These are phyloP conservation scores for Ceratobasidium sp. DNA, from an alignment of 1,284 basidiomycete species.

Conservation along the genomic window DNA sequence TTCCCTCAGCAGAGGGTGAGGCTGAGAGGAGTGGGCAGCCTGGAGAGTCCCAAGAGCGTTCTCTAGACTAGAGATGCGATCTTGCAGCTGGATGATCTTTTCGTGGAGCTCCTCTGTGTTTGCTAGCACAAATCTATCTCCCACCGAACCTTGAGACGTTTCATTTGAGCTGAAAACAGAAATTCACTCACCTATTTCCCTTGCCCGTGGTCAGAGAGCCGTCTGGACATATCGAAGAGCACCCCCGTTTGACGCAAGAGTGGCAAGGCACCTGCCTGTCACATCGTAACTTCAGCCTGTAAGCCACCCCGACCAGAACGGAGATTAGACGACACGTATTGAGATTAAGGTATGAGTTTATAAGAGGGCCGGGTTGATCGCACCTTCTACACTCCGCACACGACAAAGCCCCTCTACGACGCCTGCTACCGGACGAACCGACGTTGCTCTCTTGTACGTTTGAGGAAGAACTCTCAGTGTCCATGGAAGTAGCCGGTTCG, in stretches of 20 bases:
- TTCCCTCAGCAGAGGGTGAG: slow-evolving; percentile 69
- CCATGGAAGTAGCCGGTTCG: slow-evolving; percentile 7
- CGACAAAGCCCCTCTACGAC: slow-evolving; percentile 61
- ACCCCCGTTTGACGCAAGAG: slow-evolving; percentile 60
- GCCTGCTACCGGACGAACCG: slow-evolving; percentile 27
- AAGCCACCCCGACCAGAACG: slow-evolving; percentile 39
- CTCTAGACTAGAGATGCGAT: slow-evolving; percentile 66
- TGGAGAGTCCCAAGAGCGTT: slow-evolving; percentile 59
- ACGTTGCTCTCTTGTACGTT: slow-evolving; percentile 24
- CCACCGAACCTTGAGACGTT: background rate
- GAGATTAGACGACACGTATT: slow-evolving; percentile 25
- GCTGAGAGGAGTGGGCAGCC: slow-evolving; percentile 57
- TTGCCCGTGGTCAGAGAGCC: slow-evolving; percentile 67
- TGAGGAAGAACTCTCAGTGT: slow-evolving; percentile 17
- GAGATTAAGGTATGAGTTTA: slow-evolving; percentile 15
- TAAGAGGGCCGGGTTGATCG: slow-evolving; percentile 43
- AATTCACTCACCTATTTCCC: slow-evolving; percentile 55
- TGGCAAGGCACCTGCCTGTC: slow-evolving; percentile 76
- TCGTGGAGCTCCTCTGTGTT: slow-evolving; percentile 72
- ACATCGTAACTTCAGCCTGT: slow-evolving; percentile 72
- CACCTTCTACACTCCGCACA: slow-evolving; percentile 74
- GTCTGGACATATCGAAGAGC: slow-evolving; percentile 72
- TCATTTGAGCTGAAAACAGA: background rate
- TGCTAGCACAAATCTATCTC: slow-evolving; percentile 62
- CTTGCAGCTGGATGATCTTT: slow-evolving; percentile 61